These are phyloP conservation scores for Vigna reflexopilosa DNA, from an alignment of 306 rosid genomes.

Conservation along the genomic window DNA sequence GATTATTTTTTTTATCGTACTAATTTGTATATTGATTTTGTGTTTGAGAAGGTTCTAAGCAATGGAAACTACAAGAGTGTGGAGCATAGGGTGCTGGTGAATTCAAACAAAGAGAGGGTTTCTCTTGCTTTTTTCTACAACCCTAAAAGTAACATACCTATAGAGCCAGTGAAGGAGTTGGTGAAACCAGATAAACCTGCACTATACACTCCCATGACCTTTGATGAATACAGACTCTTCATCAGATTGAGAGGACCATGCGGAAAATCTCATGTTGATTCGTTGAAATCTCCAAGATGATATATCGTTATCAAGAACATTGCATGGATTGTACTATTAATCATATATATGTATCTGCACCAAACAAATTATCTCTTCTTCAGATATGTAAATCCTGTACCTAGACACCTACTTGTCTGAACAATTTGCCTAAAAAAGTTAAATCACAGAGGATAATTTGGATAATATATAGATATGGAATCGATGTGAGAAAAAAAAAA, in stretches of 20 bases:
- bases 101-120: constrained; percentile 70
- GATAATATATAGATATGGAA: not conserved
- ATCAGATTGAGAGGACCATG: constrained; percentile 79
- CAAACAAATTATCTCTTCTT: not conserved
- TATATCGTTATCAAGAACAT: not conserved
- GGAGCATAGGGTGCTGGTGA: constrained; percentile 89
- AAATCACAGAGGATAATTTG: not conserved
- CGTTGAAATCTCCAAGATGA: constrained; percentile 61
- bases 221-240: constrained; percentile 78
- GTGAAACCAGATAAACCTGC: constrained; percentile 64
- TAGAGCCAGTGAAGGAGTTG: constrained; percentile 73
- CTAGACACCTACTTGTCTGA: not conserved
- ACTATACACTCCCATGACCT: constrained; percentile 75
- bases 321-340: not conserved
- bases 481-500: not conserved
- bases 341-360: not conserved
- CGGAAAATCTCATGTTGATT: constrained; percentile 88
- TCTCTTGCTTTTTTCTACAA: constrained; percentile 96
- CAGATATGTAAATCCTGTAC: constrained; percentile 2
- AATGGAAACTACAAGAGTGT: constrained; percentile 85
- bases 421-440: not conserved
- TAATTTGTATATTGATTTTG: not conserved
- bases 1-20: not conserved
- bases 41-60: constrained; percentile 68
- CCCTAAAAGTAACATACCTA: constrained; percentile 80